Conservation (phyloP, 768 basidiomycete genomes). For the Mrakia blollopis region DNA sequence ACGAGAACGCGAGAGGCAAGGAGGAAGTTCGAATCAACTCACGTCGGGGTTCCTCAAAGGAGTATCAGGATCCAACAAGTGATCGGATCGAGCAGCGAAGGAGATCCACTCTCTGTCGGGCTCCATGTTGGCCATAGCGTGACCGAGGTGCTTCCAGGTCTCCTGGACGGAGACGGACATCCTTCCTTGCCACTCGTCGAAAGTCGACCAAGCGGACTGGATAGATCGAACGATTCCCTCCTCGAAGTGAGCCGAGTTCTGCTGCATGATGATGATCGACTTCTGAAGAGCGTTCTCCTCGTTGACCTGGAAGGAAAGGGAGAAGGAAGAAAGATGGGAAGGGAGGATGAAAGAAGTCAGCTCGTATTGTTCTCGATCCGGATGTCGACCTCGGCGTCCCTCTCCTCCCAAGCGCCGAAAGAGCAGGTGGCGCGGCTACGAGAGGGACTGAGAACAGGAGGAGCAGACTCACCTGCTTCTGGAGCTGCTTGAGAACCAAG, state of each 20-base stretch:
- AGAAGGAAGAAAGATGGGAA: not conserved
- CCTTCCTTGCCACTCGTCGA: constrained; percentile 74
- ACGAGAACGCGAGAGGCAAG: not conserved
- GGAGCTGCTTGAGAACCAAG: constrained; percentile 70
- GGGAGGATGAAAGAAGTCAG: not conserved
- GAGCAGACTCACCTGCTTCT: constrained; percentile 52
- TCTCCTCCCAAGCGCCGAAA: not conserved
- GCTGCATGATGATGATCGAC: constrained; percentile 95
- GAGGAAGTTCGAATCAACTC: not conserved
- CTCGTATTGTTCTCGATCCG: not conserved
- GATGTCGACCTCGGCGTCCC: not conserved
- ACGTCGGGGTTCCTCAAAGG: constrained; percentile 56
- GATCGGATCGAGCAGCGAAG: constrained; percentile 87
- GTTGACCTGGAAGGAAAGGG: constrained; percentile 54
- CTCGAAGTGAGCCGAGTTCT: constrained; percentile 94
- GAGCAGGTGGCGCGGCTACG: too few species aligned
- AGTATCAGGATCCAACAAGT: constrained; percentile 93
- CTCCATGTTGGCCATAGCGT: constrained; percentile 68
- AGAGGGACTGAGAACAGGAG: not conserved
- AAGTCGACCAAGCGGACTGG: constrained; percentile 95
- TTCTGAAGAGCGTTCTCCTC: constrained; percentile 98
- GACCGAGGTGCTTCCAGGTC: constrained; percentile 64
- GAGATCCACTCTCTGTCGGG: constrained; percentile 93
- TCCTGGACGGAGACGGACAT: constrained; percentile 68
- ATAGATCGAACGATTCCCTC: constrained; percentile 91